Percentiles rank a stretch among this genome's conserved stretches.
Evolutionary conservation across 2,329 filamentous ascomycete species (phyloP).

Genomic region (Sarocladium brachiariae): DNA sequence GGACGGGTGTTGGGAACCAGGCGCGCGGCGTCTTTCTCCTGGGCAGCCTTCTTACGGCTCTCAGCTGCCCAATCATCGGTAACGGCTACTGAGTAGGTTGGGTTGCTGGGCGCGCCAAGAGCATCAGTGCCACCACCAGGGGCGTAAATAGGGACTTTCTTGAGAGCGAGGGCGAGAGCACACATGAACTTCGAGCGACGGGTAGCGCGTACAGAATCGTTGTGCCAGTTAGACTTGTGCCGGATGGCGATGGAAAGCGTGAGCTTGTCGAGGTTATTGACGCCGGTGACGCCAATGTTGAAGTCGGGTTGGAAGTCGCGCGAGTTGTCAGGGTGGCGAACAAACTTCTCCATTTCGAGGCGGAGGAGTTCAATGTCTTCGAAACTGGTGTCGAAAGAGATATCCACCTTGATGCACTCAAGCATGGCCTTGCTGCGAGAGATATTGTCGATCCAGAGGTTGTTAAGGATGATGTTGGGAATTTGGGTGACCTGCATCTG

Average conservation of each 20-base stretch:
- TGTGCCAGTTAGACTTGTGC: conserved; percentile 90
- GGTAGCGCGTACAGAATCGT: conserved; percentile 72
- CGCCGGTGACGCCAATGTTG: conserved; percentile 66
- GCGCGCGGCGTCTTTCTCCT: conserved; percentile 57
- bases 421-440: conserved; percentile 88
- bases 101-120: conserved; percentile 63
- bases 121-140: conserved; percentile 65
- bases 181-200: conserved; percentile 96
- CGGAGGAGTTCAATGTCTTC: conserved; percentile 85
- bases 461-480: conserved; percentile 88
- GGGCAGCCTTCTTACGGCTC: conserved; percentile 49
- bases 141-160: conserved; percentile 77
- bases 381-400: conserved; percentile 80
- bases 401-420: conserved; percentile 71
- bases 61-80: conserved; percentile 58
- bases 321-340: conserved; percentile 73
- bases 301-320: conserved; percentile 89
- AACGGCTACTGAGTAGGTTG: conserved; percentile 73
- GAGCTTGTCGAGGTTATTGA: conserved; percentile 84
- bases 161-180: conserved; percentile 75
- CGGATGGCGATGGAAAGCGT: conserved; percentile 75
- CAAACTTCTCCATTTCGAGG: conserved; percentile 77
- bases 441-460: conserved; percentile 91
- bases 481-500: conserved; percentile 73
- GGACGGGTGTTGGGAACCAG: conserved; percentile 46